Percentiles rank a stretch among this genome's conserved stretches.
Evolutionary conservation across 2,329 filamentous ascomycete genomes (phyloP).

Genomic region (Phoma sp.): DNA sequence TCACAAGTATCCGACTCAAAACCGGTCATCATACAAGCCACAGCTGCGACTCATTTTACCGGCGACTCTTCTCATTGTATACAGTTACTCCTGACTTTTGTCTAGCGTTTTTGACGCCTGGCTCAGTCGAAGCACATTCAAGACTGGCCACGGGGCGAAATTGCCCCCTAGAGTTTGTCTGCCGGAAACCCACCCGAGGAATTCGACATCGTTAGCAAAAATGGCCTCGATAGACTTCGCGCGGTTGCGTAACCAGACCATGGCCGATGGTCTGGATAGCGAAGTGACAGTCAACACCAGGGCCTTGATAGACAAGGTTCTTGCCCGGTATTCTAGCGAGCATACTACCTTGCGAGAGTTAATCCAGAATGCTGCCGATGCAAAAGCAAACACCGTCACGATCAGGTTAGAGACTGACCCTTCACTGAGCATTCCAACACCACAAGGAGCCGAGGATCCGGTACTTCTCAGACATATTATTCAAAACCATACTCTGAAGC

Average conservation of each 20-base stretch:
- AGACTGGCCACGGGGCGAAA: no score
- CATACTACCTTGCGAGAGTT: conserved; percentile 88
- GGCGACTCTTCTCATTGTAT: neutral
- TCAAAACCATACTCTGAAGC: conserved; percentile 81
- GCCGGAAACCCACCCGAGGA: no score
- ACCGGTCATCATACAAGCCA: neutral
- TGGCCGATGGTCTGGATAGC: conserved; percentile 91
- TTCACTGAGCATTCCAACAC: conserved; percentile 75
- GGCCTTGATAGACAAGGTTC: conserved; percentile 95
- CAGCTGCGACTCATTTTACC: neutral
- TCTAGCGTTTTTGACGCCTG: no score
- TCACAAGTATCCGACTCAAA: neutral
- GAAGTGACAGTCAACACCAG: conserved; percentile 97
- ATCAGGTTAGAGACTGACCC: conserved; percentile 93
- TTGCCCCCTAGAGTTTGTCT: no score
- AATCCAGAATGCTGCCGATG: conserved; percentile 98
- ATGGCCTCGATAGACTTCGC: conserved; percentile 59
- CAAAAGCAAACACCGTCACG: conserved; percentile 84
- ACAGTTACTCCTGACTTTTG: no score
- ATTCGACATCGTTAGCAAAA: neutral
- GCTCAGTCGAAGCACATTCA: neutral
- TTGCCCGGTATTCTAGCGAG: conserved; percentile 95
- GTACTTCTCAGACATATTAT: conserved; percentile 82
- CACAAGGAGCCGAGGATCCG: conserved; percentile 69
- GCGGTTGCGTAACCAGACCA: conserved; percentile 81